Conservation (phyloP, 176 grass and related monocot genomes). For the Ampelocalamus luodianensis region DNA sequence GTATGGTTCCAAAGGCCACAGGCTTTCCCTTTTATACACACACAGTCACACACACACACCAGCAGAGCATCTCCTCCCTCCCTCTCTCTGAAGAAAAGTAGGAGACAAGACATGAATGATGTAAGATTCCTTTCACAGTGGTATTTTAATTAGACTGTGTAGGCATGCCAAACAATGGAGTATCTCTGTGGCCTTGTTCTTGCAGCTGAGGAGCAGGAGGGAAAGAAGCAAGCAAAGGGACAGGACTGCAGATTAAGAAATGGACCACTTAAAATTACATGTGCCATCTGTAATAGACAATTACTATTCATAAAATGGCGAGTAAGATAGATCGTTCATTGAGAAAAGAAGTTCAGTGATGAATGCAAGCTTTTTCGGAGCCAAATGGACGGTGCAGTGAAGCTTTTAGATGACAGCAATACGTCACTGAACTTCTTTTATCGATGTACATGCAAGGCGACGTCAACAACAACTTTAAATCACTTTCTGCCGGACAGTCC, state of each 20-base stretch:
- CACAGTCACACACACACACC: neutral
- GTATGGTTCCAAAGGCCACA: conserved; percentile 57
- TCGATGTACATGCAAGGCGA: conserved; percentile 16
- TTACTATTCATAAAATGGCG: conserved; percentile 23
- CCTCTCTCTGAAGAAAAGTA: conserved; percentile 24
- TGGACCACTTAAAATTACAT: conserved; percentile 40
- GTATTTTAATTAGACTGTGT: conserved; percentile 44
- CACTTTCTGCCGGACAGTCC: conserved; percentile 34
- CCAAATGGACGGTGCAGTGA: conserved; percentile 28
- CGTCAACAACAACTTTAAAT: conserved; percentile 40
- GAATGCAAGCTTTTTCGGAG: conserved; percentile 41
- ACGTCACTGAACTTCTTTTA: conserved; percentile 43
- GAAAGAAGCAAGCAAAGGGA: conserved; percentile 23
- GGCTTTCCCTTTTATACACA: conserved; percentile 61
- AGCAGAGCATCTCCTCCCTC: conserved; percentile 26
- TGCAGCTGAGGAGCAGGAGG: conserved; percentile 42
- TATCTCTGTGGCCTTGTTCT: conserved; percentile 38
- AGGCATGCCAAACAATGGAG: conserved; percentile 50
- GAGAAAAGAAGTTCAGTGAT: conserved; percentile 27
- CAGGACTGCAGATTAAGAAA: conserved; percentile 44
- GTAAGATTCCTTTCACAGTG: conserved; percentile 65
- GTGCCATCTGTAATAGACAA: conserved; percentile 26
- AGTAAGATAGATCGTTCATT: neutral
- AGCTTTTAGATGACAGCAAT: conserved; percentile 59
- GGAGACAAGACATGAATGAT: conserved; percentile 67